Evolutionary conservation across 192 early-diverging fungal species (phyloP).

Genomic region (Gaertneriomyces sp.): DNA sequence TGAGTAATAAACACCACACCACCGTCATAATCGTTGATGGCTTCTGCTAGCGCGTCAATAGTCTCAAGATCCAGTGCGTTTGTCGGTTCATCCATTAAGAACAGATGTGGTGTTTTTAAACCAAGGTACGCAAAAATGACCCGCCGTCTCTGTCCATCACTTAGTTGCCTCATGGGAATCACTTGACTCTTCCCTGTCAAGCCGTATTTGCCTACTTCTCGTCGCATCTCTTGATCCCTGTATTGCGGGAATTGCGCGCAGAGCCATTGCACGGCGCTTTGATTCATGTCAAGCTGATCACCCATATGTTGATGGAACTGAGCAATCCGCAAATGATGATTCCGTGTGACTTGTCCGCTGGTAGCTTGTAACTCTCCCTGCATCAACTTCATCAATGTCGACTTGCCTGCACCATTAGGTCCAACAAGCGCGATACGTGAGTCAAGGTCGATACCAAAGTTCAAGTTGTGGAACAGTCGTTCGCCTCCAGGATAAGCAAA

Average conservation of each 20-base stretch:
- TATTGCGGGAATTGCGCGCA: slow-evolving; percentile 67
- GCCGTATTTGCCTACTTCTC: slow-evolving; percentile 59
- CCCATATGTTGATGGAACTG: slow-evolving; percentile 75
- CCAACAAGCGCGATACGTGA: slow-evolving; percentile 72
- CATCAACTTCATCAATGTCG: slow-evolving; percentile 58
- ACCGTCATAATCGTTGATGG: slow-evolving; percentile 66
- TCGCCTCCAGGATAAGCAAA: slow-evolving; percentile 65
- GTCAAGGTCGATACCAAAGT: slow-evolving; percentile 55
- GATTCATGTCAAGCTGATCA: slow-evolving; percentile 69
- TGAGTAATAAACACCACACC: slow-evolving; percentile 72
- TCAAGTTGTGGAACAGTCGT: slow-evolving; percentile 51
- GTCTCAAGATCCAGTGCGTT: slow-evolving; percentile 67
- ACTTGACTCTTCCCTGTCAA: slow-evolving; percentile 58
- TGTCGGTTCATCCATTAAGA: slow-evolving; percentile 88
- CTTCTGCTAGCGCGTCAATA: slow-evolving; percentile 56
- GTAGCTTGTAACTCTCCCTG: slow-evolving; percentile 64
- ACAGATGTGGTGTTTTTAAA: slow-evolving; percentile 74
- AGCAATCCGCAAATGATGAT: slow-evolving; percentile 70
- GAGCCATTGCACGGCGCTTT: slow-evolving; percentile 61
- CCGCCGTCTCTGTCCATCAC: slow-evolving; percentile 53
- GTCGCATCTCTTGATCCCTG: slow-evolving; percentile 65
- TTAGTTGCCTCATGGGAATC: slow-evolving; percentile 27
- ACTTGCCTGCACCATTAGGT: slow-evolving; percentile 53
- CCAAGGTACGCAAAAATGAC: slow-evolving; percentile 62
- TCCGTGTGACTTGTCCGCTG: slow-evolving; percentile 60